Base-by-base conservation (phyloP, 164 flowering plant species). In the Nelumbo lutea region DNA sequence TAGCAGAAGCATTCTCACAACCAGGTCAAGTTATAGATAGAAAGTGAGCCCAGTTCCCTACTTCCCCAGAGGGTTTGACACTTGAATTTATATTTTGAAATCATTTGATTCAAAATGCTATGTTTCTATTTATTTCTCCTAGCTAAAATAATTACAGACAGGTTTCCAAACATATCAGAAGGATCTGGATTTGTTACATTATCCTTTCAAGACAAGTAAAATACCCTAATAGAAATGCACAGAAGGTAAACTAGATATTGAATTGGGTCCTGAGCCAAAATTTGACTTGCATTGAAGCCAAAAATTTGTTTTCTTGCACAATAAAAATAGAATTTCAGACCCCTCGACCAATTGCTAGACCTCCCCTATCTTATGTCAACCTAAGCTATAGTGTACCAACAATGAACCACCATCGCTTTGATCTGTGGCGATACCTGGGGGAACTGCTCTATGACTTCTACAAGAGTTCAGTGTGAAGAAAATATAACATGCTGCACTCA, bases 161-260 rank as follows among this genome's bases (percentile, higher is more conserved):
- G 81, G 81, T 87, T 85, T 44, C 81, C 93, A 0, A 88, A 83
- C 64, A 83, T 79, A 82, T 86, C 96, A 41, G 92, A 89, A 78
- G 97, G 96, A n/a, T 95, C 90, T 65, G 98, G 96, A 15, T 95
- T 91, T 75, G 91, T 95, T 43, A 90, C 98, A 38, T 95, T 80
- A 79, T 91, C 96, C 56, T 86, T 94, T n/a, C 80, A 78, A 62
- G 92, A 85, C 48, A 90, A 77, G 97, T 96, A 87, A 11, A 87
- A 82, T 5, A 97, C 97, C 9, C 13, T 82, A 4, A 50, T 69
- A 42, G 96, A 84, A 76, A 85, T 95, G 96, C 82, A 89, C 65
- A 96, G 92, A 91, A 92, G 89, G 98, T 84, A 63, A 64, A 39
- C 1, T 61, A 3, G 6, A 65, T 7, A 48, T 64, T 43, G 38